Evolutionary conservation across 192 early-diverging fungal species (phyloP), one percentile per base, ranked within the genome.

Genomic region (Backusella australiensis): DNA sequence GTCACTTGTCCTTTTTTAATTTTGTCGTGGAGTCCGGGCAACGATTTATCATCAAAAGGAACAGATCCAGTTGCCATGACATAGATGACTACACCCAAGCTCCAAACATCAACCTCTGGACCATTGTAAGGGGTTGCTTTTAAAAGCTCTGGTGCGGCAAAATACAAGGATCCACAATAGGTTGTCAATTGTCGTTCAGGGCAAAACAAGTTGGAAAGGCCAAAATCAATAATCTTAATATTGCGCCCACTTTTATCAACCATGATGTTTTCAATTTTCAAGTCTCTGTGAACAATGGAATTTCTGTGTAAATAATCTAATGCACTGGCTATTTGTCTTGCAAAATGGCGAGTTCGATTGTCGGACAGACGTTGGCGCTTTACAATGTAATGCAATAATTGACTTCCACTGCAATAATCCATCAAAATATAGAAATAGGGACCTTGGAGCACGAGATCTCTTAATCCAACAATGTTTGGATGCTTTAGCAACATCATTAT

Each of bases 171-270:
- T 17, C 89, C 90, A 65, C 88, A 89, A 73, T 88, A 89, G 1
- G 87, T 90, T 32, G 84, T 81, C 39, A 90, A 73, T 78, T 83
- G 86, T 49, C 80, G 75, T 67, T 87, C 82, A 75, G 82, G 85
- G 59, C 83, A 79, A 69, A 89, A 90, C 29, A 85, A 85, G 82
- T 95, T 96, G 41, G 90, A 91, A 82, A 96, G 94, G 0, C 95
- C 95, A 88, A 93, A 96, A 84, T 96, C 95, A 72, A 95, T 95
- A 69, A 96, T 93, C 76, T 94, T 94, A 69, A 96, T 90, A 41
- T 83, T 87, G 17, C 71, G 44, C 15, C 87, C 84, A 14, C 86
- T 77, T 70, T 93, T 75, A 39, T 77, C 93, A 23, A 96, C 85
- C 77, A 96, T 85, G 12, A 96, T 85, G 76, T 96, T 96, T 80